These are phyloP conservation scores for Karstenula rhodostoma DNA, from an alignment of 2,329 filamentous ascomycete genomes.

Conservation along the genomic window DNA sequence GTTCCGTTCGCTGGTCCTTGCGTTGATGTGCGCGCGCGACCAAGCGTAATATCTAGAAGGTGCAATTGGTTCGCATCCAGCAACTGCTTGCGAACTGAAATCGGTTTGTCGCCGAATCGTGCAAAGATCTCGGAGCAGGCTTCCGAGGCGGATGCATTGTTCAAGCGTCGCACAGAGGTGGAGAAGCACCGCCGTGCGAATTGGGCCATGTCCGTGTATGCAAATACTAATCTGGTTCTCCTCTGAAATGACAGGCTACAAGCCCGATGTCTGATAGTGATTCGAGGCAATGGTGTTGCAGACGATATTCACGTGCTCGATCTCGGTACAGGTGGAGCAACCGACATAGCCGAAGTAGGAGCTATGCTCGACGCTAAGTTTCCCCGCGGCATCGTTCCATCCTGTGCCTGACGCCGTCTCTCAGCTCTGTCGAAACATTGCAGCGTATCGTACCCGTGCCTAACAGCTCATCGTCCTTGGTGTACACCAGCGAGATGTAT, in stretches of 20 bases:
- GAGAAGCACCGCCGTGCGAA: slow-evolving; percentile 32
- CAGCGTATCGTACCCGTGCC: slow-evolving; percentile 2
- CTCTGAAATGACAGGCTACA: neutral
- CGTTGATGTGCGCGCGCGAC: slow-evolving; percentile 32
- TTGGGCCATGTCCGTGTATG: slow-evolving; percentile 23
- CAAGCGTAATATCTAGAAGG: slow-evolving; percentile 39
- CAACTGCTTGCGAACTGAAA: slow-evolving; percentile 41
- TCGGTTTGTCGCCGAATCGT: slow-evolving; percentile 39
- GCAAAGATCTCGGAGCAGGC: slow-evolving; percentile 42
- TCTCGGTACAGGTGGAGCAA: neutral
- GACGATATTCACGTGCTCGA: neutral
- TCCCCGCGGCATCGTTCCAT: neutral
- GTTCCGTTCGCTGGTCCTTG: slow-evolving; percentile 33
- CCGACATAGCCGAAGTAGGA: slow-evolving; percentile 6
- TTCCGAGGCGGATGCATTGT: slow-evolving; percentile 35
- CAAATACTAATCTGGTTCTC: neutral
- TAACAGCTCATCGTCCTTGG: neutral
- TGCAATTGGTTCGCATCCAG: slow-evolving; percentile 46
- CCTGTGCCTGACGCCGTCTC: neutral
- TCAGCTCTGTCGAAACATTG: neutral
- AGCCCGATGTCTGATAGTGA: neutral
- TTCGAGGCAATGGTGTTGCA: neutral
- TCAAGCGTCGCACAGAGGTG: slow-evolving; percentile 18
- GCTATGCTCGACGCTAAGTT: neutral
- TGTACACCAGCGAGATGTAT: neutral